Evolutionary conservation across 768 basidiomycete species (phyloP).

Genomic region (Leccinum ochraceum): DNA sequence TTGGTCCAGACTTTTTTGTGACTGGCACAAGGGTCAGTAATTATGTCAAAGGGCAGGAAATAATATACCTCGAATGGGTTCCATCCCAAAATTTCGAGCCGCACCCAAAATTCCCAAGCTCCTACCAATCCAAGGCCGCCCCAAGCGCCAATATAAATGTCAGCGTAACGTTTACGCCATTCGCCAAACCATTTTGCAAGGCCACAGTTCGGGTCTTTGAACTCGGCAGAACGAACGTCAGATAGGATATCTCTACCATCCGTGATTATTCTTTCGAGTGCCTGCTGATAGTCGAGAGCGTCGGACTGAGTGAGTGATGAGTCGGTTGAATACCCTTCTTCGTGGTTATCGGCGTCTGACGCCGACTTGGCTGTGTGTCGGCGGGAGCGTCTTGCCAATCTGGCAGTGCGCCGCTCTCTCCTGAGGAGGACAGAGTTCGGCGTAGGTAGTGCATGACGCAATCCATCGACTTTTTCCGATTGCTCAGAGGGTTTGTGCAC

Average conservation of each 20-base stretch:
- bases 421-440: slow-evolving; percentile 47
- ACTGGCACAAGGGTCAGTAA: slow-evolving; percentile 15
- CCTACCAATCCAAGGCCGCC: slow-evolving; percentile 85
- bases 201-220: slow-evolving; percentile 75
- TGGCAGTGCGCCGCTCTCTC: slow-evolving; percentile 58
- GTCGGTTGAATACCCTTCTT: slow-evolving; percentile 91
- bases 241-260: slow-evolving; percentile 61
- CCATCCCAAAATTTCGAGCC: slow-evolving; percentile 86
- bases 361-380: slow-evolving; percentile 38
- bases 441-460: slow-evolving; percentile 52
- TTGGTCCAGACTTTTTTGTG: slow-evolving; percentile 67
- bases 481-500: slow-evolving; percentile 37
- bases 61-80: slow-evolving; percentile 73
- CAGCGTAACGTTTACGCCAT: slow-evolving; percentile 77
- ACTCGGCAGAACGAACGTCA: slow-evolving; percentile 85
- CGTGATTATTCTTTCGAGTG: slow-evolving; percentile 52
- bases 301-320: slow-evolving; percentile 68
- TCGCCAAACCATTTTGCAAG: slow-evolving; percentile 61
- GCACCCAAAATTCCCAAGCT: slow-evolving; percentile 95
- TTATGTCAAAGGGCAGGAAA: neutral
- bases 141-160: slow-evolving; percentile 87
- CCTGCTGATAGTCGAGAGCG: slow-evolving; percentile 64
- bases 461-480: slow-evolving; percentile 58
- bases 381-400: slow-evolving; percentile 53
- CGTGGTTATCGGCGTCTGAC: slow-evolving; percentile 33